Evolutionary conservation across 2,329 filamentous ascomycete species (phyloP).

Genomic region (Aspergillus unguis): DNA sequence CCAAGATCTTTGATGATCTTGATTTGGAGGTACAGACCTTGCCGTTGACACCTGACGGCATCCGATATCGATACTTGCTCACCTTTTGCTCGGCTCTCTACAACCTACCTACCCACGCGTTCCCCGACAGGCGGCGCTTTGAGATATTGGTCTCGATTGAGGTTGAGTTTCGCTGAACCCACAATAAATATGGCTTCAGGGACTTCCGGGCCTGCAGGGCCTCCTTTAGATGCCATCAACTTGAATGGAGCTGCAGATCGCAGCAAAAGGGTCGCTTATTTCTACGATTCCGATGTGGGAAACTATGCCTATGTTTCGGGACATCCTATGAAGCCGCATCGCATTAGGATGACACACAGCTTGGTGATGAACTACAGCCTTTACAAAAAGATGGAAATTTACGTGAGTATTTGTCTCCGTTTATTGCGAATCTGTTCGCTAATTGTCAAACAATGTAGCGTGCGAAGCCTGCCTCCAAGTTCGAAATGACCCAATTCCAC

Average conservation of each 20-base stretch:
- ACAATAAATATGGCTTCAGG: conserved; percentile 47
- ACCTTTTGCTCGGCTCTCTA: background rate
- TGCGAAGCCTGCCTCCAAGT: conserved; percentile 71
- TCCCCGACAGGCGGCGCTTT: conserved; percentile 16
- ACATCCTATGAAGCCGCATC: conserved; percentile 66
- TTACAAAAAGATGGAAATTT: conserved; percentile 73
- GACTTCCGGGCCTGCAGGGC: conserved; percentile 24
- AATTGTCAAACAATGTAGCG: conserved; percentile 51
- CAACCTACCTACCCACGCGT: background rate
- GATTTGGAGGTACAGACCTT: background rate
- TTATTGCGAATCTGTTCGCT: conserved; percentile 6
- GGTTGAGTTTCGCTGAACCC: conserved; percentile 4
- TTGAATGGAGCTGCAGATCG: conserved; percentile 50
- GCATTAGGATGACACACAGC: conserved; percentile 64
- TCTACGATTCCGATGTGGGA: conserved; percentile 96
- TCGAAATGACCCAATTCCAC: conserved; percentile 71
- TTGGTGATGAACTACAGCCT: conserved; percentile 70
- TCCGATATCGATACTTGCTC: background rate
- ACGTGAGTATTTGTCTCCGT: conserved; percentile 47
- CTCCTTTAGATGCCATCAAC: conserved; percentile 53
- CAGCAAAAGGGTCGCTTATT: conserved; percentile 89
- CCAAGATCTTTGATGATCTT: conserved; percentile 8
- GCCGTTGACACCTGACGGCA: background rate
- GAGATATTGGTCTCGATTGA: conserved; percentile 11
- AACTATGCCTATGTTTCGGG: conserved; percentile 91